Base-by-base conservation (phyloP, 495 filamentous ascomycete genomes). In the Daldinia caldariorum region DNA sequence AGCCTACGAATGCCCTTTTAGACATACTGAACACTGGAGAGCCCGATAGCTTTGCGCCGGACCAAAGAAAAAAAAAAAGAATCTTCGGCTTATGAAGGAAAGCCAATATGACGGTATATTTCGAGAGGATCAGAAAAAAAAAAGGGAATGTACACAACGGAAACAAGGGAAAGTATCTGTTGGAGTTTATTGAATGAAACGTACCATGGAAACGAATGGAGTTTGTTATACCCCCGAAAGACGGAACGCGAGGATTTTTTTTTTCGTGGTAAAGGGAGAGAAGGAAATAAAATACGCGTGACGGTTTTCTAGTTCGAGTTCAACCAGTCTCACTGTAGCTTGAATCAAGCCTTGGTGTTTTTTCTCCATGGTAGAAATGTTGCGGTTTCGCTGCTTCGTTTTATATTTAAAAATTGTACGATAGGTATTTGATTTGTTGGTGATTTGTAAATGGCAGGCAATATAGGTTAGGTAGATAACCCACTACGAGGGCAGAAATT, bases 11-110 rank as follows among this genome's bases (percentile, higher is more conserved):
- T 35, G 37, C 50, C 50, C 3, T 61, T 59, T 67, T 72, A 67
- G 69, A 72, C 59, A 67, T 67, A 67, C 64, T 67, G 69, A 64
- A 72, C 66, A 72, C 63, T 64, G 64, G 64, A 64, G 63, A 67
- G 64, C 59, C 59, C 55, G 54, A 61, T 53, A 55, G 54, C 60
- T 61, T 63, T 64, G 26, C 32, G 64, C 49, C 64, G 64, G 60
- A 57, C 54, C n/a, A n/a, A 68, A 45, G 49, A 56, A 56, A 64
- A 35, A 35, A 54, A 56, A 51, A 64, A 56, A 51, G 61, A 56
- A 65, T 37, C 41, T 47, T 22, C 43, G 43, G 43, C 9, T 9
- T 55, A 55, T 29, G 55, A 34, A 29, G 61, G 20, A 47, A 49
- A 20, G 59, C 69, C 49, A 55, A 65, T 3, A 34, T 47, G 34